Evolutionary conservation across 1,284 basidiomycete species (phyloP).

Genomic region (Ganoderma lucidum): DNA sequence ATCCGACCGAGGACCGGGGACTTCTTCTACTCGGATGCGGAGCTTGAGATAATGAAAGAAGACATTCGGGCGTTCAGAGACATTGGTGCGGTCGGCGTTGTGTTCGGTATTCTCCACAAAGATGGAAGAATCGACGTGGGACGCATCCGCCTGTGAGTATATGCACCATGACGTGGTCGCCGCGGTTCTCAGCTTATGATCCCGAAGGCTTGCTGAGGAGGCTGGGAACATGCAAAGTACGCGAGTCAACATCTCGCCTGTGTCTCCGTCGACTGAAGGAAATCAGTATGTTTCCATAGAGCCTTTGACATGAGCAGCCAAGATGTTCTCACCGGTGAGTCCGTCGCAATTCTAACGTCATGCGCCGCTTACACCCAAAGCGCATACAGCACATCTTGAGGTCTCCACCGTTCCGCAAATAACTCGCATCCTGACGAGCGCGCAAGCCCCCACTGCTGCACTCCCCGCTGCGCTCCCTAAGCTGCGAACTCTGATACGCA

Average conservation of each 20-base stretch:
- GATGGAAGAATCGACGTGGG: constrained; percentile 69
- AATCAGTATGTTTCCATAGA: constrained; percentile 81
- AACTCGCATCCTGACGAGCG: constrained; percentile 79
- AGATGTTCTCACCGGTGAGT: constrained; percentile 56
- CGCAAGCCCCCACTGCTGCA: constrained; percentile 49
- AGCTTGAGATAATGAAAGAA: constrained; percentile 75
- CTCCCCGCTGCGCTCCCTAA: constrained; percentile 52
- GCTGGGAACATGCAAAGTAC: constrained; percentile 71
- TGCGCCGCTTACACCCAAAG: not conserved
- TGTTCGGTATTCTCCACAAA: constrained; percentile 69
- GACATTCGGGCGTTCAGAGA: constrained; percentile 72
- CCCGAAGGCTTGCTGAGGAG: constrained; percentile 61
- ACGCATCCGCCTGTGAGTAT: constrained; percentile 56
- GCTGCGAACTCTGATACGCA: constrained; percentile 52
- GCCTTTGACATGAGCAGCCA: constrained; percentile 81
- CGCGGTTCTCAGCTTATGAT: not conserved
- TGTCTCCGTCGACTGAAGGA: not conserved
- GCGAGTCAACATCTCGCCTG: not conserved
- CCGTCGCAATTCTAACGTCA: not conserved
- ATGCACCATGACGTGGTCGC: not conserved
- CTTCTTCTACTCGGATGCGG: constrained; percentile 73
- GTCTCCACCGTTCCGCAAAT: constrained; percentile 67
- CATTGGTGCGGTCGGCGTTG: constrained; percentile 68
- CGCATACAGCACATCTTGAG: constrained; percentile 56
- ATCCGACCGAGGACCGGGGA: constrained; percentile 80